phyloP scores from a whole-genome alignment of 495 filamentous ascomycete species.

The Bryoglossum gracile region DNA sequence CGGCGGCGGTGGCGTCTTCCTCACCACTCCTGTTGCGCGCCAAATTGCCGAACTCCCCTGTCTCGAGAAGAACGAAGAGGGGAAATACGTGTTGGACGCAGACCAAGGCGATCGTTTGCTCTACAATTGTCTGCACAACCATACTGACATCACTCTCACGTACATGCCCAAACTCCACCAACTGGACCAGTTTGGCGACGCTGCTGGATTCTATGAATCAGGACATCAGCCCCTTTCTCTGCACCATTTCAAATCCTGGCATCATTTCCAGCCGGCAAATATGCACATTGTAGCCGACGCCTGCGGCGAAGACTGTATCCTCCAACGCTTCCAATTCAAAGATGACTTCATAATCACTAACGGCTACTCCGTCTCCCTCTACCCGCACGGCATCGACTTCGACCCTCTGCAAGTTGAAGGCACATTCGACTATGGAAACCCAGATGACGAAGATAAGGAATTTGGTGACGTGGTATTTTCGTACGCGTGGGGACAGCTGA shows the following conservation, averaged over 20 bases:
- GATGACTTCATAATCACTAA: constrained; percentile 52
- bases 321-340: constrained; percentile 49
- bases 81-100: constrained; percentile 13
- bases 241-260: constrained; percentile 53
- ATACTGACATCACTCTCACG: constrained; percentile 42
- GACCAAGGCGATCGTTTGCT: constrained; percentile 28
- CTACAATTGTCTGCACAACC: constrained; percentile 46
- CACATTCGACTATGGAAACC: constrained; percentile 17
- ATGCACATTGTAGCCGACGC: constrained; percentile 39
- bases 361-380: constrained; percentile 47
- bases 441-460: constrained; percentile 8
- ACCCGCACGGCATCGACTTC: constrained; percentile 30
- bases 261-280: constrained; percentile 42
- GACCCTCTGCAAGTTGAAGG: constrained; percentile 25
- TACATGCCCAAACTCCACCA: constrained; percentile 47
- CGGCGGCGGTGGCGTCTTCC: constrained; percentile 54
- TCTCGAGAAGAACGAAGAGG: constrained; percentile 23
- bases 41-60: constrained; percentile 31
- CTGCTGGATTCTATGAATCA: constrained; percentile 49
- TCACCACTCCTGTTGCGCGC: constrained; percentile 43
- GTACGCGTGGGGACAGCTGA: constrained; percentile 17
- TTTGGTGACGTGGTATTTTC: constrained; percentile 7
- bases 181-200: constrained; percentile 43
- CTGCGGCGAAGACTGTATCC: constrained; percentile 48
- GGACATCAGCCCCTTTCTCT: constrained; percentile 46